A percentile compares a stretch with the other conserved stretches of the same genome.
These are phyloP conservation scores for Coriaria nepalensis DNA, from an alignment of 306 rosid species.

Conservation along the genomic window DNA sequence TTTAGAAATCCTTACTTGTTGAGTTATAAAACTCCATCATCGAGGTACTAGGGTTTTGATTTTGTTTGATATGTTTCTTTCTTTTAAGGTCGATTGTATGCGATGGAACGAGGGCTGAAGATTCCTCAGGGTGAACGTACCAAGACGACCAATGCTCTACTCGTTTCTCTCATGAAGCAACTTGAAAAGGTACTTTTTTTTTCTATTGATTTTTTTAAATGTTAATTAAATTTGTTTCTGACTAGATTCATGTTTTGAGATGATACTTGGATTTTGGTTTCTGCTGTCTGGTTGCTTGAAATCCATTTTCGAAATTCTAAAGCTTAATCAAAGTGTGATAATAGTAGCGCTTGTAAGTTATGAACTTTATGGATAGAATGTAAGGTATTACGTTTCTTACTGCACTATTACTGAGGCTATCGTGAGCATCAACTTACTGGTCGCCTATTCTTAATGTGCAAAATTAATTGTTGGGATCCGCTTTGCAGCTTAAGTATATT, in stretches of 20 bases:
- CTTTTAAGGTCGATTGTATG: constrained; percentile 76
- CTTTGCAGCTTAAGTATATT: too few species aligned
- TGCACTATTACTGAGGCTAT: too few species aligned
- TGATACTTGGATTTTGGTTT: neutral
- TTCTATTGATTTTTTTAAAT: neutral
- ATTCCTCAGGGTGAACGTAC: constrained; percentile 87
- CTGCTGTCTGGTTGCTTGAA: neutral
- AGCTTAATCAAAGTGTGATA: too few species aligned
- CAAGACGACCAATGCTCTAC: constrained; percentile 80
- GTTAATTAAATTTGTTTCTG: neutral
- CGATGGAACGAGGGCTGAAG: constrained; percentile 93
- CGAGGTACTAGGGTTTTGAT: neutral
- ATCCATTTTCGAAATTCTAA: too few species aligned
- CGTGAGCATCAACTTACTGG: too few species aligned
- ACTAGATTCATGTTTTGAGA: too few species aligned
- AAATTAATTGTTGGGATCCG: too few species aligned
- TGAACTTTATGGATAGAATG: too few species aligned
- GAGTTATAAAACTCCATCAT: constrained; percentile 4
- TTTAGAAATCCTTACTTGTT: neutral
- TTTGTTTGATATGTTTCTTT: neutral
- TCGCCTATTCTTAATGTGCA: too few species aligned
- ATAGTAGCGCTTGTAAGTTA: too few species aligned
- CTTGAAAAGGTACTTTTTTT: constrained; percentile 61
- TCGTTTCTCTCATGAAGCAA: constrained; percentile 92
- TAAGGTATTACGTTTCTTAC: too few species aligned